These are phyloP conservation scores for Metarhizium brunneum DNA, from an alignment of 2,329 filamentous ascomycete species.

Conservation along the genomic window DNA sequence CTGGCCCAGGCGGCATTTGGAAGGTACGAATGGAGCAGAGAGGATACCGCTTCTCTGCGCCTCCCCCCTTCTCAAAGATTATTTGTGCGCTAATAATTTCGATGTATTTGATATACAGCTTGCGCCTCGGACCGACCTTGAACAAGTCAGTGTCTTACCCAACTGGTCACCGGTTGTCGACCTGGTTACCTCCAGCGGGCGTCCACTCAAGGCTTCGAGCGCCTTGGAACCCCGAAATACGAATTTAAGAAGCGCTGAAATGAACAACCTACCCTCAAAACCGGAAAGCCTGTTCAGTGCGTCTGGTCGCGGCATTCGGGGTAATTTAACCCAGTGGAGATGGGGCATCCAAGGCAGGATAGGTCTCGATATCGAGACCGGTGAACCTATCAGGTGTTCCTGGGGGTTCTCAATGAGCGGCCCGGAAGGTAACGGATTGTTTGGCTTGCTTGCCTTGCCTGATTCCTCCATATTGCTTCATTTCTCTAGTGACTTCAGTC, in stretches of 20 bases:
- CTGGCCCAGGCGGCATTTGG: constrained; percentile 69
- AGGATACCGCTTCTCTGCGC: neutral
- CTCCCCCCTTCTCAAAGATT: neutral
- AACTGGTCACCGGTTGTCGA: constrained; percentile 56
- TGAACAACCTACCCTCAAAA: constrained; percentile 16
- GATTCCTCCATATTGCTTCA: constrained; percentile 38
- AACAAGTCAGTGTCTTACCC: constrained; percentile 39
- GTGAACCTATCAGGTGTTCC: constrained; percentile 36
- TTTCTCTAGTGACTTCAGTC: constrained; percentile 37
- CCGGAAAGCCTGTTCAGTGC: constrained; percentile 55
- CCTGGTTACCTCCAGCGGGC: constrained; percentile 27
- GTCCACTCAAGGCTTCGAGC: neutral
- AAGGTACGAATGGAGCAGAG: constrained; percentile 35
- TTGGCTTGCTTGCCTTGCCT: constrained; percentile 39
- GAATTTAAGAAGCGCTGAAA: neutral
- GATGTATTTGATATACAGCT: constrained; percentile 25
- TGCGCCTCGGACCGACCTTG: constrained; percentile 42
- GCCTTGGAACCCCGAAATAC: neutral
- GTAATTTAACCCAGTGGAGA: constrained; percentile 59
- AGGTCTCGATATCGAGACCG: constrained; percentile 45
- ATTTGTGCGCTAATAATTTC: neutral
- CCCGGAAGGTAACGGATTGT: constrained; percentile 12
- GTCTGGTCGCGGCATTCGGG: constrained; percentile 52
- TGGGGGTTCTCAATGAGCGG: constrained; percentile 38
- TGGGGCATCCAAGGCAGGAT: constrained; percentile 62